Base-by-base conservation (phyloP, 2,329 filamentous ascomycete species). In the Trichoderma semiorbis region DNA sequence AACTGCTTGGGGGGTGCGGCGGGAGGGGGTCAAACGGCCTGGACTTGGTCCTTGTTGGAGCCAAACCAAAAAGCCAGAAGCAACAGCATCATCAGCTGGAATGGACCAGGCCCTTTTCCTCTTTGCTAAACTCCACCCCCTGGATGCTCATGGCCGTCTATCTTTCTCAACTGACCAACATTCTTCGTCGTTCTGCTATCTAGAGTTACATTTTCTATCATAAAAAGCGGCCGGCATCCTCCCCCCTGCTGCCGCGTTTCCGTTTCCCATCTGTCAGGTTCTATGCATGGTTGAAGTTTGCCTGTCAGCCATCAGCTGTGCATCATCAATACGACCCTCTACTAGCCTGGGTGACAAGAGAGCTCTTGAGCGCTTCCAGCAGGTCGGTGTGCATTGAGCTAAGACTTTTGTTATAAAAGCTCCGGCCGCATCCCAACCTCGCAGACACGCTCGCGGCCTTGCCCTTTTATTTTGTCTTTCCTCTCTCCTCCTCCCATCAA, bases 331-430 rank as follows among this genome's bases (percentile, higher is more conserved):
- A 60, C 36, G 53, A n/a, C 65, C 26, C 34, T 60, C 11, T 60
- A 60, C 16, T 60, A 68, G 34, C 65, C 53, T 47, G 65, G 62
- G 47, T 1, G 11, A 53, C 34, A 36, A 50, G 50, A 50, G 24
- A 47, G 36, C 18, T 65, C 30, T 39, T 26, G 63, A 50, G 63
- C 63, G 62, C 16, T 12, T 53, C 32, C 47, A 39, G 66, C 36
- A 60, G 66, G 55, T 69, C 55, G 66, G 66, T 69, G 55, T 69
- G 62, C 62, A 53, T 65, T 32, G 26, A 69, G 66, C 28, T 30
- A 47, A 47, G 57, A 16, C n/a, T 58, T 68, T 47, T 55, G 43
- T 58, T 68, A 60, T 68, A 68, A 47, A 58, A 47, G 28, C 65
- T 68, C 65, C 34, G 65, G 65, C 65, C 43, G 65, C 65, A 30